phyloP scores from a whole-genome alignment of 2,329 filamentous ascomycete species.

The Alternaria viburni region DNA sequence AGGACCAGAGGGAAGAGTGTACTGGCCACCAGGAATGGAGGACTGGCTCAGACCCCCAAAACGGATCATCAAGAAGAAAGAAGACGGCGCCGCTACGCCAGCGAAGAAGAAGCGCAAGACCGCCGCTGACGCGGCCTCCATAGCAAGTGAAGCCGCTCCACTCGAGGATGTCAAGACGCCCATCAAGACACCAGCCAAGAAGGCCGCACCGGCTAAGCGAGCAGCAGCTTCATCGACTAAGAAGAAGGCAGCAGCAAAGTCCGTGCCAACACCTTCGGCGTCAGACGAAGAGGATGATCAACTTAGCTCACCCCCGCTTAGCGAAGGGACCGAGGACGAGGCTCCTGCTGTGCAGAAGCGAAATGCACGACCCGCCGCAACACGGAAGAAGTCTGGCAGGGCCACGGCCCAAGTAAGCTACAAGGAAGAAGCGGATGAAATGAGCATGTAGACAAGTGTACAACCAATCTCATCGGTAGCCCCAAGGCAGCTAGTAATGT shows the following conservation, averaged over 20 bases:
- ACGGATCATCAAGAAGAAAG: conserved; percentile 66
- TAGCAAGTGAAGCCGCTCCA: conserved; percentile 34
- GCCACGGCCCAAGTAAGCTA: conserved; percentile 38
- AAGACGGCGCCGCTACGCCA: conserved; percentile 43
- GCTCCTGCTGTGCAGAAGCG: conserved; percentile 31
- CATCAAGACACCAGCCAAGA: conserved; percentile 48
- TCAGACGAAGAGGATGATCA: conserved; percentile 47
- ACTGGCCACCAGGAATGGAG: conserved; percentile 90
- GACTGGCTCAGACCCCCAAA: conserved; percentile 88
- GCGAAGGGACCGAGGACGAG: conserved; percentile 44
- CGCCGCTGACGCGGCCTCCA: conserved; percentile 30
- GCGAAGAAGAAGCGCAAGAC: conserved; percentile 43
- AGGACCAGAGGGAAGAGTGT: conserved; percentile 79
- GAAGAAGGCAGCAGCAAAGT: conserved; percentile 46
- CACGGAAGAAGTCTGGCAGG: conserved; percentile 37
- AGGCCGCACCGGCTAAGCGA: conserved; percentile 33
- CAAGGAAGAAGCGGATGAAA: conserved; percentile 42
- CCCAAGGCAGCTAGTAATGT: background rate
- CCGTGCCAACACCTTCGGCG: conserved; percentile 52
- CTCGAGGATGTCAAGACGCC: conserved; percentile 45
- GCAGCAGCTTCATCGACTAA: conserved; percentile 38
- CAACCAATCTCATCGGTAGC: background rate
- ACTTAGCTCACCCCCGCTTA: conserved; percentile 46
- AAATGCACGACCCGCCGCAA: conserved; percentile 28
- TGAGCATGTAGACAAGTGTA: conserved; percentile 24